Evolutionary conservation across 2,329 filamentous ascomycete species (phyloP).

Genomic region (Hortaea sp.): DNA sequence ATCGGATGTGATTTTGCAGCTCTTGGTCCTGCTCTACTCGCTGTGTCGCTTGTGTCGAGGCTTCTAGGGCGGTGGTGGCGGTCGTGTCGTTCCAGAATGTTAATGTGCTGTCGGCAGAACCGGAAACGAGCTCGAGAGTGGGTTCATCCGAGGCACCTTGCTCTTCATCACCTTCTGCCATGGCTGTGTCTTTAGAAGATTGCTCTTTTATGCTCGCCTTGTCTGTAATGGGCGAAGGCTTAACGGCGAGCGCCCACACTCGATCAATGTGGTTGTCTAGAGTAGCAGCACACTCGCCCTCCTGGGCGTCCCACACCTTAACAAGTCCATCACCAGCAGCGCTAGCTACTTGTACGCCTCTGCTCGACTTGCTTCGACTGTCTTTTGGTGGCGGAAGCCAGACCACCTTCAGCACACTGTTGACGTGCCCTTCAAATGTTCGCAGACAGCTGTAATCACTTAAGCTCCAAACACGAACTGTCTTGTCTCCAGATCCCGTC

Average conservation of each 20-base stretch:
- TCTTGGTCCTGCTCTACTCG: slow-evolving; percentile 91
- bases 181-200: slow-evolving; percentile 17
- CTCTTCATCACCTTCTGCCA: slow-evolving; percentile 8
- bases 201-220: slow-evolving; percentile 4
- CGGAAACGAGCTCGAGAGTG: slow-evolving; percentile 70
- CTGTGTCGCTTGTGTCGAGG: slow-evolving; percentile 62
- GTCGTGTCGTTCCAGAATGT: slow-evolving; percentile 96
- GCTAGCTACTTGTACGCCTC: slow-evolving; percentile 64
- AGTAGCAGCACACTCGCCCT: slow-evolving; percentile 75
- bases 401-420: slow-evolving; percentile 85
- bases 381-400: slow-evolving; percentile 57
- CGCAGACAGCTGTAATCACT: slow-evolving; percentile 84
- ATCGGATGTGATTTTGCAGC: slow-evolving; percentile 82
- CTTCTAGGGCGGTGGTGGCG: slow-evolving; percentile 62
- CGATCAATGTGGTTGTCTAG: slow-evolving; percentile 95
- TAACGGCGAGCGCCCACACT: slow-evolving; percentile 78
- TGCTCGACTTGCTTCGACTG: slow-evolving; percentile 36
- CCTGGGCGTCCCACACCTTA: slow-evolving; percentile 88
- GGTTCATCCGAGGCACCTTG: slow-evolving; percentile 9
- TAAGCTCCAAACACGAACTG: slow-evolving; percentile 88
- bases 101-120: slow-evolving; percentile 82
- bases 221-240: slow-evolving; percentile 37
- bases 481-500: slow-evolving; percentile 93
- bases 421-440: slow-evolving; percentile 92
- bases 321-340: slow-evolving; percentile 91